phyloP scores from a whole-genome alignment of 2,329 filamentous ascomycete genomes.

The Hypoxylon sp. region DNA sequence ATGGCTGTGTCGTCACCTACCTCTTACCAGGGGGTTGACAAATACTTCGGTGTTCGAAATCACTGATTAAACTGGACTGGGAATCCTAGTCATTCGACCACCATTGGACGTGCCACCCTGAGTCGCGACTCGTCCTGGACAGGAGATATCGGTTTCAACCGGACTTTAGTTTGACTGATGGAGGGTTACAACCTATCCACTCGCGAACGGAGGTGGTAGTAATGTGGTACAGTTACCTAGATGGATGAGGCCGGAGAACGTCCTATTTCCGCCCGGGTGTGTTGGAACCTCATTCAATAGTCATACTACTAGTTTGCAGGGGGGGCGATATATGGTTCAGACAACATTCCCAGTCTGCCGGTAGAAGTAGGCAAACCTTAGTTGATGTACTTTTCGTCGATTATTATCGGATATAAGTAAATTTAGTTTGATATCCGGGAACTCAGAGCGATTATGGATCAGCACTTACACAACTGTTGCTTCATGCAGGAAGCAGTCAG shows the following conservation, averaged over 20 bases:
- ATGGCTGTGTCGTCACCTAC: not conserved
- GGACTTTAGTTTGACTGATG: conserved; percentile 17
- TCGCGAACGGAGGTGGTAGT: not conserved
- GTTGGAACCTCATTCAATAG: conserved; percentile 5
- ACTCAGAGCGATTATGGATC: not conserved
- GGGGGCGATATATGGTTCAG: not conserved
- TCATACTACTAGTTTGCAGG: not conserved
- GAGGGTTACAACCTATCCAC: not conserved
- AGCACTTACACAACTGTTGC: conserved; percentile 2
- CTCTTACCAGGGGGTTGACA: not conserved
- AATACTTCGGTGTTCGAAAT: not conserved
- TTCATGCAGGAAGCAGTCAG: conserved; percentile 7
- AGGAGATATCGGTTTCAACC: conserved; percentile 29
- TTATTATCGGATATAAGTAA: not conserved
- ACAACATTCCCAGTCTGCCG: not conserved
- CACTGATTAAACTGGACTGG: not conserved
- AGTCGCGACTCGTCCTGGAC: not conserved
- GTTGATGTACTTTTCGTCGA: not conserved
- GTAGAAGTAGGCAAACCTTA: not conserved
- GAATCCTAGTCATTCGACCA: not conserved
- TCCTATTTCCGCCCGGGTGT: not conserved
- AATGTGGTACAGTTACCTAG: not conserved
- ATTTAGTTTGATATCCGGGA: not conserved
- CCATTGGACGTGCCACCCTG: not conserved
- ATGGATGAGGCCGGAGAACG: not conserved